A percentile compares a stretch with the other conserved stretches of the same genome.
phyloP scores from a whole-genome alignment of 1,139 yeast species.

The Arxiozyma heterogenica region DNA sequence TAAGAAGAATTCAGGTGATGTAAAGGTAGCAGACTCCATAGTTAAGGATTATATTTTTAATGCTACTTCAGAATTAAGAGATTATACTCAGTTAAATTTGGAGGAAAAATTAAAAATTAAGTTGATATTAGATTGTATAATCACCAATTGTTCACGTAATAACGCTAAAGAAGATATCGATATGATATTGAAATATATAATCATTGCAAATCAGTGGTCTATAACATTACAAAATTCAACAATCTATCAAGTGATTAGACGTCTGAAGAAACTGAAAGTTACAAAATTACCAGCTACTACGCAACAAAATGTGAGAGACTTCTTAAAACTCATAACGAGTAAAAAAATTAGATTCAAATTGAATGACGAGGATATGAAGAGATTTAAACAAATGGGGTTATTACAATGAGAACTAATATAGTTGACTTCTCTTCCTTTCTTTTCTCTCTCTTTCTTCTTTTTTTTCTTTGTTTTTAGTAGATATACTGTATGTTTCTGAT shows the following conservation, averaged over 20 bases:
- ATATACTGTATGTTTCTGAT: not conserved
- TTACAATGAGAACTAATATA: not conserved
- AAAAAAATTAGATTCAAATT: not conserved
- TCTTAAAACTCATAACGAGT: not conserved
- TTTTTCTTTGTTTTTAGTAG: too few relatives aligned
- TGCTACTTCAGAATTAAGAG: not conserved
- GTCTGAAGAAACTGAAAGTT: not conserved
- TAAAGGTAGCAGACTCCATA: not conserved
- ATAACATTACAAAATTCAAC: not conserved
- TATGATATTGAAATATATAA: not conserved
- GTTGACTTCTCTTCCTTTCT: too few relatives aligned
- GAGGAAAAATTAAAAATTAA: constrained; percentile 1
- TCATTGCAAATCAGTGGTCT: not conserved
- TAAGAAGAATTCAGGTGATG: constrained; percentile 11
- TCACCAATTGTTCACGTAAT: not conserved
- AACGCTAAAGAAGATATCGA: not conserved
- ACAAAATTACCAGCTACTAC: not conserved
- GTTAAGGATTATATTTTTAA: not conserved
- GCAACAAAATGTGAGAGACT: not conserved
- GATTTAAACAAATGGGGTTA: not conserved
- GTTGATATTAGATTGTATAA: not conserved
- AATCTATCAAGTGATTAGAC: not conserved
- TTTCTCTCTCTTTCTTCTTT: too few relatives aligned
- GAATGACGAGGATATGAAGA: not conserved
- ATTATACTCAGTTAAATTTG: not conserved